These are phyloP conservation scores for Xylaria longipes DNA, from an alignment of 495 filamentous ascomycete species.

Conservation along the genomic window DNA sequence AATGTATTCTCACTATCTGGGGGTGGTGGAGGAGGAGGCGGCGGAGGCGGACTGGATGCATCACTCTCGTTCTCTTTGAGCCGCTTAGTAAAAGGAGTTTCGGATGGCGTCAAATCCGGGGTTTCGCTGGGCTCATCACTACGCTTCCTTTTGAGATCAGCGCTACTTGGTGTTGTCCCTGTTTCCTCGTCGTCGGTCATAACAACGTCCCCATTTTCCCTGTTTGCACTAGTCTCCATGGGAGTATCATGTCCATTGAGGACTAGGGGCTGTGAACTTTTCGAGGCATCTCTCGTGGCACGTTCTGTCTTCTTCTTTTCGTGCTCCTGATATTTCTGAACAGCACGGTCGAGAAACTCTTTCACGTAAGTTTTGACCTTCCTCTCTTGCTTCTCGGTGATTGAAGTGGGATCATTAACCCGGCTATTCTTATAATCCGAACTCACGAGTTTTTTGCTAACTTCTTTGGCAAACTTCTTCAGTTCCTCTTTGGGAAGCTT, in stretches of 20 bases:
- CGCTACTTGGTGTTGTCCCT: conserved; percentile 41
- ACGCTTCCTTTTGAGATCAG: conserved; percentile 69
- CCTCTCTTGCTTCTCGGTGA: conserved; percentile 78
- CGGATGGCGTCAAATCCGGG: conserved; percentile 46
- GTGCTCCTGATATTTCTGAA: conserved; percentile 71
- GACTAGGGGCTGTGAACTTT: conserved; percentile 28
- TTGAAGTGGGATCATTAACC: conserved; percentile 80
- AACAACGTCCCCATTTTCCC: conserved; percentile 53
- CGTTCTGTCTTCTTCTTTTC: conserved; percentile 63
- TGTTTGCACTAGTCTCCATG: conserved; percentile 37
- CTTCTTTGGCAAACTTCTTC: conserved; percentile 86
- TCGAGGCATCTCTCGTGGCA: conserved; percentile 34
- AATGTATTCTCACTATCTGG: conserved; percentile 29
- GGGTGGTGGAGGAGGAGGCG: conserved; percentile 49
- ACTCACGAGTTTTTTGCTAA: conserved; percentile 84
- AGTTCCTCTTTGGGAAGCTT: conserved; percentile 87
- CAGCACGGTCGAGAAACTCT: conserved; percentile 84
- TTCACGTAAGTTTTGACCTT: conserved; percentile 83
- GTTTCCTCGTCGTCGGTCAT: conserved; percentile 65
- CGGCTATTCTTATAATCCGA: conserved; percentile 88
- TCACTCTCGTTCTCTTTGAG: conserved; percentile 54
- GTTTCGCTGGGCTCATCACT: conserved; percentile 47
- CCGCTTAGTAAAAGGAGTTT: conserved; percentile 55
- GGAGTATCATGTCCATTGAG: conserved; percentile 33
- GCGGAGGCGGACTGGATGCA: conserved; percentile 43